A percentile compares a stretch with the other conserved stretches of the same genome.
Evolutionary conservation across 2,329 filamentous ascomycete species (phyloP).

Genomic region (Trichoderma aggressivum): DNA sequence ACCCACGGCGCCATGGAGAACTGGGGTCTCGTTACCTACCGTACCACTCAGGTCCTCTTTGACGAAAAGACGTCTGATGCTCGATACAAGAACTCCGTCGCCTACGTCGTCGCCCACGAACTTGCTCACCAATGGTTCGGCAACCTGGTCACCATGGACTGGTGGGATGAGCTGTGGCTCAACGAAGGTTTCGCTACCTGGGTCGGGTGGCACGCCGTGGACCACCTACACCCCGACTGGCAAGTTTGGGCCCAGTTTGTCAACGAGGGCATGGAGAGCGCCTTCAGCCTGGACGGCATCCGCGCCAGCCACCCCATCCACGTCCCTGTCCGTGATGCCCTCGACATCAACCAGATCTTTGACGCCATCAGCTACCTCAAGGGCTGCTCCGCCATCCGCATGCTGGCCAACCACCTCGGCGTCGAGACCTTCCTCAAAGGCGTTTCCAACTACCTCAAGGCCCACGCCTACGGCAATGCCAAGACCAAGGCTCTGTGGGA

Average conservation of each 20-base stretch:
- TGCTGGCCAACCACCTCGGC: constrained; percentile 88
- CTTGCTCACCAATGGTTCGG: constrained; percentile 96
- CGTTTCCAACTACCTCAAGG: constrained; percentile 83
- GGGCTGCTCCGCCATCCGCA: constrained; percentile 92
- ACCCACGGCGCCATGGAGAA: constrained; percentile 88
- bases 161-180: constrained; percentile 92
- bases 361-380: constrained; percentile 96
- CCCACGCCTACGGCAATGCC: constrained; percentile 84
- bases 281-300: constrained; percentile 84
- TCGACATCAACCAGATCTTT: constrained; percentile 97
- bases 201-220: constrained; percentile 92
- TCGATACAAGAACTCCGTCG: constrained; percentile 87
- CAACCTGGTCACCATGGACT: constrained; percentile 94
- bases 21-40: constrained; percentile 94
- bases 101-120: constrained; percentile 98
- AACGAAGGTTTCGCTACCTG: constrained; percentile 98
- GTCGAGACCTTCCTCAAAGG: constrained; percentile 86
- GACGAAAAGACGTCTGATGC: constrained; percentile 89
- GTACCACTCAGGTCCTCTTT: constrained; percentile 93
- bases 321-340: constrained; percentile 86
- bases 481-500: constrained; percentile 90
- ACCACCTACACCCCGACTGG: constrained; percentile 94
- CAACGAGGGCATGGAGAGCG: constrained; percentile 88
- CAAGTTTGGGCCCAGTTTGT: constrained; percentile 98
- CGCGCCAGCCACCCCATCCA: constrained; percentile 94